A percentile compares a stretch with the other conserved stretches of the same genome.
phyloP scores from a whole-genome alignment of 164 flowering plant species.

The Litsea cubeba region DNA sequence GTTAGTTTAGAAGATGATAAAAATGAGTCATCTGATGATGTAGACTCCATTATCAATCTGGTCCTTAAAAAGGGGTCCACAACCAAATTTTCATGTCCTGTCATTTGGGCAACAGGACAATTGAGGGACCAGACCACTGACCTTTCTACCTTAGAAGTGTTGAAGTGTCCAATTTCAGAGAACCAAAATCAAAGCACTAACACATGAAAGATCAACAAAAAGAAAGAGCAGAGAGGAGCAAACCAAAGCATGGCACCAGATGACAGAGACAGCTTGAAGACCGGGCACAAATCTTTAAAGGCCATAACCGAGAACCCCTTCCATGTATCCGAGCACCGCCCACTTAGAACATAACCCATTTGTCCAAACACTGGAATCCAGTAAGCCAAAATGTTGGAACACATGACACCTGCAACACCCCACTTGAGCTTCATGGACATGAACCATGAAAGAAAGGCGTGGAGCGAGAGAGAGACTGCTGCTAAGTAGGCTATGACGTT shows the following conservation, averaged over 20 bases:
- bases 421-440: constrained; percentile 22
- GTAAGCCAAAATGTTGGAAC: constrained; percentile 29
- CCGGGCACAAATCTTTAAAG: constrained; percentile 48
- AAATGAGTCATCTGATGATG: too few relatives aligned
- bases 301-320: constrained; percentile 49
- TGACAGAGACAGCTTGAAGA: constrained; percentile 53
- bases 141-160: too few relatives aligned
- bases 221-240: background rate
- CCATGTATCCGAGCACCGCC: constrained; percentile 59
- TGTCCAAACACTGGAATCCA: constrained; percentile 48
- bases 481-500: constrained; percentile 40
- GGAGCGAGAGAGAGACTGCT: constrained; percentile 27
- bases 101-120: too few relatives aligned
- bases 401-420: constrained; percentile 46
- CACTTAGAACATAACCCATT: constrained; percentile 22
- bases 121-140: too few relatives aligned
- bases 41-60: too few relatives aligned
- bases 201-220: too few relatives aligned
- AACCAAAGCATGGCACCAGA: constrained; percentile 73
- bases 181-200: too few relatives aligned
- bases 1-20: too few relatives aligned
- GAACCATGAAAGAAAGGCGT: constrained; percentile 49
- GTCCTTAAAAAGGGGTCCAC: too few relatives aligned
- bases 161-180: too few relatives aligned
- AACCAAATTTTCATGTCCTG: too few relatives aligned